Percentiles rank a stretch among this genome's conserved stretches.
Evolutionary conservation across 768 basidiomycete genomes (phyloP).

Genomic region (Lactarius quietus): DNA sequence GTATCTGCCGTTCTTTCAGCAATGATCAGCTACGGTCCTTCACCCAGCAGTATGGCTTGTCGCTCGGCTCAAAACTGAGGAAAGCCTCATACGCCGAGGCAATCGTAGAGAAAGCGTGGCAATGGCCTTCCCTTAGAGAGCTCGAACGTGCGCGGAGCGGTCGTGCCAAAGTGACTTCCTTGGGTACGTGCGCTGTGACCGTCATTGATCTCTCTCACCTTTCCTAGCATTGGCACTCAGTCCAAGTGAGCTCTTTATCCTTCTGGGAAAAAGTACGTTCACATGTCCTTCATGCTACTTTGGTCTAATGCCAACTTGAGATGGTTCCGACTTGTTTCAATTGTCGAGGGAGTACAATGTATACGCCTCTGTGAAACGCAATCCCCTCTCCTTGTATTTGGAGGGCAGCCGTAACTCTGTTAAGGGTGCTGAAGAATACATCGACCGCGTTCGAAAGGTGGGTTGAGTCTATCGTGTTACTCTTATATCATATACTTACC

Average conservation of each 20-base stretch:
- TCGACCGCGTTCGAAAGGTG: conserved; percentile 51
- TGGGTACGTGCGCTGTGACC: conserved; percentile 39
- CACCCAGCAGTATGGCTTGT: conserved; percentile 45
- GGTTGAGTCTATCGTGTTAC: conserved; percentile 18
- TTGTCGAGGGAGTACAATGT: conserved; percentile 59
- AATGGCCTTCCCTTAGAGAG: conserved; percentile 58
- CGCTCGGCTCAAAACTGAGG: conserved; percentile 27
- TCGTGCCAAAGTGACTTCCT: conserved; percentile 43
- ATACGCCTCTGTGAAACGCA: conserved; percentile 52
- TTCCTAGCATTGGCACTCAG: conserved; percentile 52
- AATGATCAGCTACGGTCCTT: conserved; percentile 57
- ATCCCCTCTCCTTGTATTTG: conserved; percentile 56
- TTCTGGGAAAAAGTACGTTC: conserved; percentile 64
- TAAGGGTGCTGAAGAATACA: conserved; percentile 44
- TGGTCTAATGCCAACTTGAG: conserved; percentile 36
- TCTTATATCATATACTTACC: conserved; percentile 8
- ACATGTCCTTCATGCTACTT: not conserved
- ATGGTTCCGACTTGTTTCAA: conserved; percentile 58
- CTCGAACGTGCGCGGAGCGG: conserved; percentile 50
- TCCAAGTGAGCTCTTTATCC: conserved; percentile 59
- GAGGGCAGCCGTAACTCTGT: conserved; percentile 56
- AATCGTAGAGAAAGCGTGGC: conserved; percentile 65
- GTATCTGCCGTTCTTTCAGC: conserved; percentile 60
- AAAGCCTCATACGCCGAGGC: conserved; percentile 44
- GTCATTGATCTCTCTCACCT: conserved; percentile 7